Evolutionary conservation across 352 stramenopile species (phyloP).

Genomic region (Phytopythium aichiense): DNA sequence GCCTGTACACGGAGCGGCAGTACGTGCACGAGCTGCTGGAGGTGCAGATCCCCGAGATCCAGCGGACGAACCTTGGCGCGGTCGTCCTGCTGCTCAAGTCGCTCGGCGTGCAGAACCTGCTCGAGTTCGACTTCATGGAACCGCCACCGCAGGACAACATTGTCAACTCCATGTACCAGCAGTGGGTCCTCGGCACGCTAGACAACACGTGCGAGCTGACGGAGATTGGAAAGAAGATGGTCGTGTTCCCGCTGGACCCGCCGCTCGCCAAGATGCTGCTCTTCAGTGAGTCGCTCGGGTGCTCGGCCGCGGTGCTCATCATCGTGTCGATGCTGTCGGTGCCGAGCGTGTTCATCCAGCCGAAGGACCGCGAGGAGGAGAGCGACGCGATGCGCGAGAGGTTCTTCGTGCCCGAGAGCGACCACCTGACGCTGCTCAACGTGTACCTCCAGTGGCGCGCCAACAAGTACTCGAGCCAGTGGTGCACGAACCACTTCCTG

Average conservation of each 20-base stretch:
- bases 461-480: slow-evolving; percentile 94
- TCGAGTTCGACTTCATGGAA: slow-evolving; percentile 99
- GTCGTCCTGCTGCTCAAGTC: slow-evolving; percentile 98
- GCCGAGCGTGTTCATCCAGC: slow-evolving; percentile 95
- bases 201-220: slow-evolving; percentile 97
- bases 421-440: slow-evolving; percentile 97
- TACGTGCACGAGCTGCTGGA: slow-evolving; percentile 97
- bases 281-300: slow-evolving; percentile 92
- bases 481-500: slow-evolving; percentile 96
- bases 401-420: slow-evolving; percentile 98
- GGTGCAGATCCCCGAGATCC: slow-evolving; percentile 97
- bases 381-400: slow-evolving; percentile 96
- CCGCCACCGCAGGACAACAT: slow-evolving; percentile 96
- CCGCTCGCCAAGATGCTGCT: slow-evolving; percentile 95
- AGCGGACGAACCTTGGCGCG: slow-evolving; percentile 97
- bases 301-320: slow-evolving; percentile 94
- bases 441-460: slow-evolving; percentile 94
- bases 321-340: slow-evolving; percentile 98
- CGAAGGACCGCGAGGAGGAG: slow-evolving; percentile 97
- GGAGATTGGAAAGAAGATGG: slow-evolving; percentile 95
- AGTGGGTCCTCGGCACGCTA: slow-evolving; percentile 97
- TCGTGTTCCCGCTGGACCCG: slow-evolving; percentile 98
- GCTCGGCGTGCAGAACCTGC: slow-evolving; percentile 92
- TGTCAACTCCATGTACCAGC: slow-evolving; percentile 98
- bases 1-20: slow-evolving; percentile 97